phyloP scores from a whole-genome alignment of 2,329 filamentous ascomycete genomes.

The Cytospora paraplurivora region DNA sequence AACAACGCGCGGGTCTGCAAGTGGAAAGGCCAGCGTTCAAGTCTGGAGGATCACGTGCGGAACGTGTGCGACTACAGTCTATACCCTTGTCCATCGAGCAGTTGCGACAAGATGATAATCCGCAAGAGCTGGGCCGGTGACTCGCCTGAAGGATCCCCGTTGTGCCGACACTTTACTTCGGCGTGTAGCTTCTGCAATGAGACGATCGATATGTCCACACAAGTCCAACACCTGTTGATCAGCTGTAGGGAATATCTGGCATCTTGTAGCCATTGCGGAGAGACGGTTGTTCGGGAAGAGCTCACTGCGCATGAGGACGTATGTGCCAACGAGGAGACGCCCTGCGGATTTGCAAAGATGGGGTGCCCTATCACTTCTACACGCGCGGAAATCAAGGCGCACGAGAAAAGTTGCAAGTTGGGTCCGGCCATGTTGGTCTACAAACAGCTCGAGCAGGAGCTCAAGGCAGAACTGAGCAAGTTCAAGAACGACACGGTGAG shows the following conservation, averaged over 20 bases:
- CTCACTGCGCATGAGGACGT: slow-evolving; percentile 48
- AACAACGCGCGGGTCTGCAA: slow-evolving; percentile 54
- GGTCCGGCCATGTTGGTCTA: slow-evolving; percentile 1
- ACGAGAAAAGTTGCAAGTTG: slow-evolving; percentile 40
- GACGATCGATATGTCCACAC: slow-evolving; percentile 12
- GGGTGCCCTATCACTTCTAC: slow-evolving; percentile 33
- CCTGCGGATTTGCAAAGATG: slow-evolving; percentile 37
- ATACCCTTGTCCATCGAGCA: slow-evolving; percentile 56
- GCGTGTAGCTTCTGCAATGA: slow-evolving; percentile 17
- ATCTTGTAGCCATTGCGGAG: slow-evolving; percentile 52
- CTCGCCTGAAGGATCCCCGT: neutral
- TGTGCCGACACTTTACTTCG: slow-evolving; percentile 54
- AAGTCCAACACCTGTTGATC: slow-evolving; percentile 42
- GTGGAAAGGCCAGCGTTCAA: slow-evolving; percentile 53
- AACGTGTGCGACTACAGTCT: slow-evolving; percentile 58
- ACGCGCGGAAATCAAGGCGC: slow-evolving; percentile 42
- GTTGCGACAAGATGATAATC: slow-evolving; percentile 54
- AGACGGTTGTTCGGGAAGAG: slow-evolving; percentile 38
- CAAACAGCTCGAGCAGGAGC: slow-evolving; percentile 3
- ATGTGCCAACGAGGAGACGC: slow-evolving; percentile 51
- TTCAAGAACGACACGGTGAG: neutral
- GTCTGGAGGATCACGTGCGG: slow-evolving; percentile 58
- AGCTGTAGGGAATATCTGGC: slow-evolving; percentile 51
- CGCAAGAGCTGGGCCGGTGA: slow-evolving; percentile 52
- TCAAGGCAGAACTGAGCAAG: neutral